A percentile compares a stretch with the other conserved stretches of the same genome.
Evolutionary conservation across 768 basidiomycete genomes (phyloP).

Genomic region (Grammothele lineata): DNA sequence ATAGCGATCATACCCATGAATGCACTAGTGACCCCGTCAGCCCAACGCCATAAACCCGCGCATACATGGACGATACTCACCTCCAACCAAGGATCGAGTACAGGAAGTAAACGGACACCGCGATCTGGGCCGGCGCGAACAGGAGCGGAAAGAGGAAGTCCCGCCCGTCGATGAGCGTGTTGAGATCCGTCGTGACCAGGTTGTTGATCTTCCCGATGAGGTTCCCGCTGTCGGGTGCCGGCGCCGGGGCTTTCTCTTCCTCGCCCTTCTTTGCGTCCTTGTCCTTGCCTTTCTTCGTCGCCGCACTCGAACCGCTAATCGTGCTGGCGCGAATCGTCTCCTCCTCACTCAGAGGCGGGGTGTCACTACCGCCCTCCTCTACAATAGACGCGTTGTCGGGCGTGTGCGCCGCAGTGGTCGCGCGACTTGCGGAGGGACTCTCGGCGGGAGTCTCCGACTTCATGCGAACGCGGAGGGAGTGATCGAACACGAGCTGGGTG

Average conservation of each 20-base stretch:
- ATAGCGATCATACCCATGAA: slow-evolving; percentile 41
- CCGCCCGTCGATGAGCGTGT: slow-evolving; percentile 25
- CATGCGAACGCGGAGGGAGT: slow-evolving; percentile 49
- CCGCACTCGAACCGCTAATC: slow-evolving; percentile 1
- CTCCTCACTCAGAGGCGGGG: slow-evolving; percentile 10
- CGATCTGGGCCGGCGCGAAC: background rate
- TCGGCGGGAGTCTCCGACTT: slow-evolving; percentile 28
- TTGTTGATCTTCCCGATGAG: slow-evolving; percentile 78
- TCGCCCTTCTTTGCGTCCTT: slow-evolving; percentile 9
- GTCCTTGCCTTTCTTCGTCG: slow-evolving; percentile 7
- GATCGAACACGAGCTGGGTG: slow-evolving; percentile 53
- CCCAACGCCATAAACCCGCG: background rate
- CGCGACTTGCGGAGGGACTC: slow-evolving; percentile 17
- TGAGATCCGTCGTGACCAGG: slow-evolving; percentile 62
- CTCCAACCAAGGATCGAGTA: too few species aligned
- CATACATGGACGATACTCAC: too few species aligned
- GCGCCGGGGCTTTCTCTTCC: background rate
- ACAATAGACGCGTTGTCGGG: slow-evolving; percentile 24
- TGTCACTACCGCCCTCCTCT: background rate
- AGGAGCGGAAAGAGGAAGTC: slow-evolving; percentile 18
- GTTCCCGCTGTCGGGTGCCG: slow-evolving; percentile 29
- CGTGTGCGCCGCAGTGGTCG: slow-evolving; percentile 21
- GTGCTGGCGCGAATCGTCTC: slow-evolving; percentile 15
- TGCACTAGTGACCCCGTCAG: slow-evolving; percentile 17
- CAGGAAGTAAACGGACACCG: slow-evolving; percentile 5